Base-by-base conservation (phyloP, 371 early-diverging fungal genomes). In the Antonospora locustae region DNA sequence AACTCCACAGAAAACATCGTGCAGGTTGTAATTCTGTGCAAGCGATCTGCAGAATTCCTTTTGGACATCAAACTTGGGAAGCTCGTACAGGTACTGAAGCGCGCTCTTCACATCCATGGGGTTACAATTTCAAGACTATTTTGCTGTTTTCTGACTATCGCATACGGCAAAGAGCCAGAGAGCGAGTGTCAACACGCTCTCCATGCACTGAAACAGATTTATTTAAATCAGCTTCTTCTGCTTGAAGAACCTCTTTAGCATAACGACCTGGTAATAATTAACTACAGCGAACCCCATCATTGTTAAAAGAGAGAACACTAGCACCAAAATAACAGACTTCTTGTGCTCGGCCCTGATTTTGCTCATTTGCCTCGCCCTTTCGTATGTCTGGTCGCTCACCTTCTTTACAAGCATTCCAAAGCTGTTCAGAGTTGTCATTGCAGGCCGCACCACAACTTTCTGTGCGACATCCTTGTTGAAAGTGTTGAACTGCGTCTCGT, bases 141-240 rank as follows among this genome's bases (percentile, higher is more conserved):
- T n/a, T n/a, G n/a, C n/a, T n/a, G n/a, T n/a, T n/a, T n/a, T n/a
- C n/a, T n/a, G n/a, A n/a, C n/a, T n/a, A n/a, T n/a, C n/a, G n/a
- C n/a, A n/a, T n/a, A n/a, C n/a, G n/a, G n/a, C n/a, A n/a, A n/a
- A n/a, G n/a, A n/a, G n/a, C n/a, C n/a, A n/a, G n/a, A n/a, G n/a
- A n/a, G n/a, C n/a, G n/a, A n/a, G n/a, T n/a, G n/a, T n/a, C n/a
- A n/a, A n/a, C n/a, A n/a, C n/a, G 34, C n/a, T 34, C 7, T 40
- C 14, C 4, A 3, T 40, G 14, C 14, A 4, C 22, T 3, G 4
- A 4, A 27, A 23, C 3, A 54, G 47, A 47, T 41, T 40, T 39
- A n/a, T 53, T 63, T 66, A 56, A 46, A 71, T 67, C 48, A 67
- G 50, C 52, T 75, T 75, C 70, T 75, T 75, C 47, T 63, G 67